phyloP scores from a whole-genome alignment of 768 basidiomycete genomes.

The Pisolithus albus region DNA sequence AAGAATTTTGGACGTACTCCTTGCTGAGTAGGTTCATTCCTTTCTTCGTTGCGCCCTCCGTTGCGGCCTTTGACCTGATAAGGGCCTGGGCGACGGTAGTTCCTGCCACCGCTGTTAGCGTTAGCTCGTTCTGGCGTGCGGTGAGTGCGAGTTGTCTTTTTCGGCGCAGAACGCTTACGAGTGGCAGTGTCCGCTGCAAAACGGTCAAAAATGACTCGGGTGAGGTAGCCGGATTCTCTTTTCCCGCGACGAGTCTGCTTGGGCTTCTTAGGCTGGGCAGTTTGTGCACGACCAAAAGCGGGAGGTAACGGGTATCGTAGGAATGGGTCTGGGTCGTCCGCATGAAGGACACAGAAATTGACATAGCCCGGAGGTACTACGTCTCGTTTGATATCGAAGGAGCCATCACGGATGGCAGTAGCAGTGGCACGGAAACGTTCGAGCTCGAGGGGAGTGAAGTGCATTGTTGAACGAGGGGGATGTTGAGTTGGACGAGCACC shows the following conservation, averaged over 20 bases:
- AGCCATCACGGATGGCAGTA: not conserved
- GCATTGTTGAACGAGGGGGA: too few relatives aligned
- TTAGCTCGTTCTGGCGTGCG: not conserved
- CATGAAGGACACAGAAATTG: not conserved
- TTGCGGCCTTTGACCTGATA: not conserved
- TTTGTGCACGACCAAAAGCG: not conserved
- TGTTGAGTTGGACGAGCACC: not conserved
- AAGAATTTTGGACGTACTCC: not conserved
- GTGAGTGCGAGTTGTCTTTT: not conserved
- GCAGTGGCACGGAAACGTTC: not conserved
- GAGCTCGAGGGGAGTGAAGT: not conserved
- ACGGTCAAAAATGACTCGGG: not conserved
- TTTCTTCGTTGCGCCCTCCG: not conserved
- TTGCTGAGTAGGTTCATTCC: not conserved
- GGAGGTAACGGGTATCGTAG: not conserved
- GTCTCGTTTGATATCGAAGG: not conserved
- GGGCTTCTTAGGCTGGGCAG: not conserved
- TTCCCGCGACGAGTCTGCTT: not conserved
- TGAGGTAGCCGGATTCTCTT: not conserved
- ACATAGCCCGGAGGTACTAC: not conserved
- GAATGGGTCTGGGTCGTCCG: not conserved
- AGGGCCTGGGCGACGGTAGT: not conserved
- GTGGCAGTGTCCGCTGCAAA: not conserved
- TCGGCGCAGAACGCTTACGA: not conserved
- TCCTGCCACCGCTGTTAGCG: not conserved